Conservation (phyloP, 164 flowering plant species). For the Vitis rupestris region DNA sequence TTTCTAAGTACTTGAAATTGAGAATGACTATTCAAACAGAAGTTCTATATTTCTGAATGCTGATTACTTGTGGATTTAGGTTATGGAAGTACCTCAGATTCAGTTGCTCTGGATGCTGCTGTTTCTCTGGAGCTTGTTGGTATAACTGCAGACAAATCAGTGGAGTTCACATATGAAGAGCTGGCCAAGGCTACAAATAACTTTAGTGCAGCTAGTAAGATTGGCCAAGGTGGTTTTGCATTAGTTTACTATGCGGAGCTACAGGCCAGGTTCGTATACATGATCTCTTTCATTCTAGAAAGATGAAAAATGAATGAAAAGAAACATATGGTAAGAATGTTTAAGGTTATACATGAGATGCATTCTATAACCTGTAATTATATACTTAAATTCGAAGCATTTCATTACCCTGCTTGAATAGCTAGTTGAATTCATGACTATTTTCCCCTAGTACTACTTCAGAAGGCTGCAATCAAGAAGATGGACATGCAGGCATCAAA, state of each 20-base stretch:
- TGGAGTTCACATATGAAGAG: constrained; percentile 42
- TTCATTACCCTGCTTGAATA: not conserved
- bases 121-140: constrained; percentile 15
- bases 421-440: not conserved
- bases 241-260: constrained; percentile 36
- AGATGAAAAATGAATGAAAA: too few species aligned
- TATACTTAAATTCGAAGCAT: not conserved
- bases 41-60: not conserved
- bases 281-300: too few species aligned
- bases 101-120: not conserved
- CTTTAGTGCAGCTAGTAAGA: constrained; percentile 29
- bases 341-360: not conserved
- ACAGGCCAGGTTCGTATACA: constrained; percentile 37
- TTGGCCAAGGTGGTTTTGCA: constrained; percentile 48
- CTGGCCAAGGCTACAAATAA: constrained; percentile 36
- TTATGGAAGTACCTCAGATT: not conserved
- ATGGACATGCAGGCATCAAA: constrained; percentile 36
- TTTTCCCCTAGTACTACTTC: too few species aligned
- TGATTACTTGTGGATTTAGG: constrained; percentile 1
- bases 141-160: constrained; percentile 33
- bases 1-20: not conserved
- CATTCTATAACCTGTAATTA: not conserved
- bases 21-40: not conserved
- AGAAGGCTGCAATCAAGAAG: constrained; percentile 67
- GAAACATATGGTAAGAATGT: not conserved